phyloP scores from a whole-genome alignment of 768 basidiomycete genomes.

The Solioccasus polychromus region DNA sequence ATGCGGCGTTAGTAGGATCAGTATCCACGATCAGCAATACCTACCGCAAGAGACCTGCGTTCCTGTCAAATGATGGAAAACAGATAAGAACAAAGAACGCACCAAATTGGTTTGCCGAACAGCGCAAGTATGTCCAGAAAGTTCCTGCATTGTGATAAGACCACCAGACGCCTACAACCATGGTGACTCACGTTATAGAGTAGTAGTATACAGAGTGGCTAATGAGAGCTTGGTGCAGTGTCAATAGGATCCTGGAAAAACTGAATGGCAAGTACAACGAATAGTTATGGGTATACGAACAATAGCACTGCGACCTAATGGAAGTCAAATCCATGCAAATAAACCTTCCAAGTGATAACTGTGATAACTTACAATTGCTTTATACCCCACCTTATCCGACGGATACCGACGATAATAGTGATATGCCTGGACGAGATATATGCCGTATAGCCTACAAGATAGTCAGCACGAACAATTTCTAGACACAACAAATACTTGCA shows the following conservation, averaged over 20 bases:
- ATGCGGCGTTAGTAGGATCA: neutral
- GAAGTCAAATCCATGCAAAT: neutral
- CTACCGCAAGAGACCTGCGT: conserved; percentile 48
- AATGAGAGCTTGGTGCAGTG: conserved; percentile 49
- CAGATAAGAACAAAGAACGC: conserved; percentile 5
- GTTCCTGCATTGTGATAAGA: conserved; percentile 33
- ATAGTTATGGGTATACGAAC: conserved; percentile 19
- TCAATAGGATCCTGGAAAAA: conserved; percentile 42
- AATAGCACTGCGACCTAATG: conserved; percentile 33
- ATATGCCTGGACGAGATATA: conserved; percentile 52
- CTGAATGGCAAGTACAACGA: neutral
- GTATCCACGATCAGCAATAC: conserved; percentile 19
- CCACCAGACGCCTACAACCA: neutral
- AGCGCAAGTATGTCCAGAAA: conserved; percentile 38
- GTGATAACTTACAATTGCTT: conserved; percentile 50
- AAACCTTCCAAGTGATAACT: too few species aligned
- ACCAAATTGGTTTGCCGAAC: conserved; percentile 45
- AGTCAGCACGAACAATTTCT: conserved; percentile 16
- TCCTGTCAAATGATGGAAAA: conserved; percentile 15
- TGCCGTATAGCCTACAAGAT: conserved; percentile 45
- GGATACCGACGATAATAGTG: conserved; percentile 56
- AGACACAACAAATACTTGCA: conserved; percentile 19
- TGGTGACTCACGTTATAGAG: conserved; percentile 44
- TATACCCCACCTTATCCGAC: conserved; percentile 49
- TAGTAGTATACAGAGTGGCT: conserved; percentile 55